These are phyloP conservation scores for Xylaria arbuscula DNA, from an alignment of 2,329 filamentous ascomycete species.

Conservation along the genomic window DNA sequence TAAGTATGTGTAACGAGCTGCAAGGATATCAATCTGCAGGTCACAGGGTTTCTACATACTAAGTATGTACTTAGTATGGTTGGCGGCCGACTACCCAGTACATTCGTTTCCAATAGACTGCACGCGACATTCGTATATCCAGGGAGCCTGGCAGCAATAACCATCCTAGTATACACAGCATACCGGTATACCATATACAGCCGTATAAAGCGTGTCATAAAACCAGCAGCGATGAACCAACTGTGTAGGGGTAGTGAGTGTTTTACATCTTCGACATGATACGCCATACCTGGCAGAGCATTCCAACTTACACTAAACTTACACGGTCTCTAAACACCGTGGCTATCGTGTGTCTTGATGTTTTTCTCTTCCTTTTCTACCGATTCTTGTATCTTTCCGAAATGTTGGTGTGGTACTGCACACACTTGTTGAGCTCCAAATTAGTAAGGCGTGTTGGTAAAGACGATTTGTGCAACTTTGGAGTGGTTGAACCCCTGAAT, in stretches of 20 bases:
- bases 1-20: conserved; percentile 9
- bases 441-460: conserved; percentile 10
- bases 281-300: too few relatives aligned
- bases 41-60: conserved; percentile 2
- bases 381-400: conserved; percentile 8
- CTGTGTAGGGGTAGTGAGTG: background rate
- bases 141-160: conserved; percentile 7
- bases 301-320: too few relatives aligned
- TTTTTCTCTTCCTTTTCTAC: background rate
- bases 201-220: background rate
- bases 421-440: background rate
- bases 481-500: background rate
- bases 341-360: too few relatives aligned
- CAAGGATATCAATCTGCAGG: conserved; percentile 25
- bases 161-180: background rate
- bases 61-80: too few relatives aligned
- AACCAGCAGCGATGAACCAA: background rate
- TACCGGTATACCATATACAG: too few relatives aligned
- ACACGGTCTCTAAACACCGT: too few relatives aligned
- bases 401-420: conserved; percentile 7
- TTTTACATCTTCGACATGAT: background rate
- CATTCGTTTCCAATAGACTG: background rate
- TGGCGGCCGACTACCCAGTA: background rate
- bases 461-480: conserved; percentile 21
- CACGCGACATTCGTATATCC: conserved; percentile 24